These are phyloP conservation scores for Schwanniomyces occidentalis DNA, from an alignment of 805 yeast genomes.

Conservation along the genomic window DNA sequence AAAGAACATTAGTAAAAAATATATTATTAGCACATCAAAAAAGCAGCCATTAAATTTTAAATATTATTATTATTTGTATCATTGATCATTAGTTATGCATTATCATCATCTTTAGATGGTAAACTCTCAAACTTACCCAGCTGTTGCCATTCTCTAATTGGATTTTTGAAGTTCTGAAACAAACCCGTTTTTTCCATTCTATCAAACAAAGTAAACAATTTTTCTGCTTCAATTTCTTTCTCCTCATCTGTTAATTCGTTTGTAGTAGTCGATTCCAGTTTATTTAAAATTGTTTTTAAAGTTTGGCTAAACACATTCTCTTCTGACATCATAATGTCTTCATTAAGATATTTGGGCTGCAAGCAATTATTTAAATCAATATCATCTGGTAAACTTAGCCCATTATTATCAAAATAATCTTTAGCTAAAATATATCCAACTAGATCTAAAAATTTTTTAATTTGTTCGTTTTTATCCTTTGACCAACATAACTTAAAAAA, in stretches of 20 bases:
- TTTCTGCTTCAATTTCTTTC: constrained; percentile 46
- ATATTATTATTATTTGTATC: not conserved
- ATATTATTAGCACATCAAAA: too few species aligned
- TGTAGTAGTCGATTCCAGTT: not conserved
- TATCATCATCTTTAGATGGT: not conserved
- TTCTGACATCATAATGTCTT: not conserved
- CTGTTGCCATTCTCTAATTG: constrained; percentile 38
- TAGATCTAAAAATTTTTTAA: constrained; percentile 16
- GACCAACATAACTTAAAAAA: constrained; percentile 16
- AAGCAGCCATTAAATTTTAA: too few species aligned
- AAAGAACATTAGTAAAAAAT: too few species aligned
- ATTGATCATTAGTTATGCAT: not conserved
- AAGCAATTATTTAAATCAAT: constrained; percentile 17
- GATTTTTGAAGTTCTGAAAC: constrained; percentile 38
- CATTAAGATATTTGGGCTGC: constrained; percentile 15
- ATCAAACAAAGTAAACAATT: constrained; percentile 41
- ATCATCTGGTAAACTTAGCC: constrained; percentile 12
- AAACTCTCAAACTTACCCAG: constrained; percentile 29
- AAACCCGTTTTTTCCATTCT: constrained; percentile 38
- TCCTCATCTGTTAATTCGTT: constrained; percentile 39
- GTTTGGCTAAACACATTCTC: constrained; percentile 2
- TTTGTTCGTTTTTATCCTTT: constrained; percentile 10
- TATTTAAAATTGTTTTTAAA: constrained; percentile 2
- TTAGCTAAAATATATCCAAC: constrained; percentile 20
- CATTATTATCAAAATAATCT: constrained; percentile 13